A percentile compares a stretch with the other conserved stretches of the same genome.
Evolutionary conservation across 192 early-diverging fungal genomes (phyloP).

Genomic region (Allomyces arbusculus): DNA sequence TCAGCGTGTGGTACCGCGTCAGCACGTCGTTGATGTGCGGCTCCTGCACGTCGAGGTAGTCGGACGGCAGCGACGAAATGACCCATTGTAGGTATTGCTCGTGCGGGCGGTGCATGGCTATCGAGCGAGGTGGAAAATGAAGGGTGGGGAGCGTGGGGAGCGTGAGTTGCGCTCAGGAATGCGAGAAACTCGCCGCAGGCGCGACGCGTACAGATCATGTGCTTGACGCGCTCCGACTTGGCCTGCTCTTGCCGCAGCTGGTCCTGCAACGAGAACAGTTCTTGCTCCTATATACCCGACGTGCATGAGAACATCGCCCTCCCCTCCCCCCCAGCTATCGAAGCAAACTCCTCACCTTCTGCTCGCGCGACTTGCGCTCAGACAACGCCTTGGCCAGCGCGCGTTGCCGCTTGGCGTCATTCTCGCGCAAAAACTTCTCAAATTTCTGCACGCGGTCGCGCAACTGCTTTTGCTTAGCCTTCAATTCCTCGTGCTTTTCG

Average conservation of each 20-base stretch:
- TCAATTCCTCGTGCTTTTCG: slow-evolving; percentile 37
- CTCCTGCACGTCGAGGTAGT: slow-evolving; percentile 39
- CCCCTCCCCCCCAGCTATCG: no score
- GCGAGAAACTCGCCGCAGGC: background rate
- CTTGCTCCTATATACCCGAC: slow-evolving; percentile 25
- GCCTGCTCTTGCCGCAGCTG: slow-evolving; percentile 18
- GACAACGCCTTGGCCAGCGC: slow-evolving; percentile 31
- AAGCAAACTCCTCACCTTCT: slow-evolving; percentile 17
- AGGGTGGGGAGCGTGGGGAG: no score
- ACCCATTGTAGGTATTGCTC: slow-evolving; percentile 36
- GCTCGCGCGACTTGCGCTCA: slow-evolving; percentile 31
- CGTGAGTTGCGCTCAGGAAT: no score
- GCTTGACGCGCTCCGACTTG: slow-evolving; percentile 20
- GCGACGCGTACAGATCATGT: slow-evolving; percentile 21
- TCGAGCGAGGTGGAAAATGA: no score
- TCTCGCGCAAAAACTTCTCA: slow-evolving; percentile 44
- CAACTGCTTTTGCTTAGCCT: slow-evolving; percentile 41
- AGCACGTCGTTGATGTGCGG: slow-evolving; percentile 43
- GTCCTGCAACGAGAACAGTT: slow-evolving; percentile 15
- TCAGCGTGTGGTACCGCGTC: slow-evolving; percentile 35
- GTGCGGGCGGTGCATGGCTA: slow-evolving; percentile 20
- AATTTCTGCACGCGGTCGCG: slow-evolving; percentile 37
- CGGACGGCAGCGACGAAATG: slow-evolving; percentile 28
- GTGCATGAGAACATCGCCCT: no score
- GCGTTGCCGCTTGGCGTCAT: slow-evolving; percentile 38